phyloP scores from a whole-genome alignment of 176 grass and related monocot species.

The Oryza meyeriana region DNA sequence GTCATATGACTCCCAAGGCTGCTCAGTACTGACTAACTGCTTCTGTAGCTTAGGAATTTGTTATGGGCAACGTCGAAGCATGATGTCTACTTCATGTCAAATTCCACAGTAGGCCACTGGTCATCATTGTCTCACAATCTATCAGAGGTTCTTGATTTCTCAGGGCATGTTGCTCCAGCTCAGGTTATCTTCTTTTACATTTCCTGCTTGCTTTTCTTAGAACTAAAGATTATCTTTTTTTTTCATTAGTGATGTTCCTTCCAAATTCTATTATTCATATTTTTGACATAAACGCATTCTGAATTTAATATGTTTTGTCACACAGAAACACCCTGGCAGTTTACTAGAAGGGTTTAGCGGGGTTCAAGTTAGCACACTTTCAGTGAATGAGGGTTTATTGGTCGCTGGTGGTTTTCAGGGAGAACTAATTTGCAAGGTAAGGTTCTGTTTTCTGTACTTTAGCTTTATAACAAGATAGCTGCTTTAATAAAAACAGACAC shows the following conservation, averaged over 20 bases:
- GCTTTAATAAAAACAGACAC: not conserved
- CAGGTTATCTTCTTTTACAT: conserved; percentile 54
- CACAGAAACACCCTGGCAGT: conserved; percentile 78
- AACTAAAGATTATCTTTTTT: conserved; percentile 21
- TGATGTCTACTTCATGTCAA: conserved; percentile 94
- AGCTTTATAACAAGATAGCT: not conserved
- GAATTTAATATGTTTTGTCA: conserved; percentile 13
- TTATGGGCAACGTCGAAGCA: conserved; percentile 94
- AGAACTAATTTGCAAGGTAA: conserved; percentile 90
- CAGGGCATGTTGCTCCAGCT: conserved; percentile 67
- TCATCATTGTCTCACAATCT: conserved; percentile 61
- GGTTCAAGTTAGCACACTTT: conserved; percentile 85
- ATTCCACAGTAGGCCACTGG: conserved; percentile 78
- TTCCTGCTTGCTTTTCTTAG: not conserved
- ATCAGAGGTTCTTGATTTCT: conserved; percentile 69
- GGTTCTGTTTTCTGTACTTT: not conserved
- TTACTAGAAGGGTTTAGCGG: conserved; percentile 74
- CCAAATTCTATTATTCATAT: not conserved
- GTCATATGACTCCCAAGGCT: conserved; percentile 10
- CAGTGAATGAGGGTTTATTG: conserved; percentile 78
- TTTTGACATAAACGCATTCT: conserved; percentile 10
- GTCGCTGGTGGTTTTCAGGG: conserved; percentile 94
- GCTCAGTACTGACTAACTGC: conserved; percentile 18
- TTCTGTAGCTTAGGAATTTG: conserved; percentile 85
- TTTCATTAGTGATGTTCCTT: not conserved